Conservation (phyloP, 805 yeast species). For the Blastobotrys peoriensis region DNA sequence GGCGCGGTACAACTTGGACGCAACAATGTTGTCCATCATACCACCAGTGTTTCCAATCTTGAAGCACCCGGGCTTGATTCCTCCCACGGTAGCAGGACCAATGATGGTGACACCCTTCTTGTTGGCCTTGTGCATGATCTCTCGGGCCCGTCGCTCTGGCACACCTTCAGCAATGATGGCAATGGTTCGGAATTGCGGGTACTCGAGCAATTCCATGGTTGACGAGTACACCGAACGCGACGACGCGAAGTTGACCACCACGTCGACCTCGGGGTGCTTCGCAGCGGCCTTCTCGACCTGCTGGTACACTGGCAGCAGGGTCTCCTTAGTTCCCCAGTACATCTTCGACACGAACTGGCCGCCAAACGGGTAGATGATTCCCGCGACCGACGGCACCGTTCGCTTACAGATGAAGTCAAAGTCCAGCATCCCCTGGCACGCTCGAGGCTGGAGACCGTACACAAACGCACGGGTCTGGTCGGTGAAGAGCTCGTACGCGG, state of each 20-base stretch:
- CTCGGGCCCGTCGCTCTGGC: slow-evolving; percentile 45
- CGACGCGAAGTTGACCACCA: slow-evolving; percentile 43
- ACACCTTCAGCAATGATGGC: slow-evolving; percentile 46
- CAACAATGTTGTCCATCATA: slow-evolving; percentile 45
- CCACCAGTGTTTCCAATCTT: slow-evolving; percentile 46
- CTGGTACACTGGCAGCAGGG: slow-evolving; percentile 41
- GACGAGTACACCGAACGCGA: slow-evolving; percentile 43
- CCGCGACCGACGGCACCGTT: slow-evolving; percentile 41
- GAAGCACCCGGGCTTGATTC: slow-evolving; percentile 45
- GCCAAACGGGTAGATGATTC: slow-evolving; percentile 42
- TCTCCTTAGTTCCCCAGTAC: slow-evolving; percentile 47
- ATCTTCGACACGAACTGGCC: slow-evolving; percentile 40
- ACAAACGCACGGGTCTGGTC: slow-evolving; percentile 40
- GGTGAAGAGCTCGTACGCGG: slow-evolving; percentile 36
- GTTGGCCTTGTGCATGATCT: slow-evolving; percentile 37
- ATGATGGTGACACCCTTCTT: slow-evolving; percentile 41
- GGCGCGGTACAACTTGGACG: slow-evolving; percentile 43
- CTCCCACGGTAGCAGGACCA: slow-evolving; percentile 45
- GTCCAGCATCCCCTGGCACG: slow-evolving; percentile 45
- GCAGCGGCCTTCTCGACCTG: slow-evolving; percentile 36
- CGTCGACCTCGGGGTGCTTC: slow-evolving; percentile 43
- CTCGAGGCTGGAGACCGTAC: slow-evolving; percentile 41
- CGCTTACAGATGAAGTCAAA: slow-evolving; percentile 43
- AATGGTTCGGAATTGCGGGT: slow-evolving; percentile 40
- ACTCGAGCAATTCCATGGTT: slow-evolving; percentile 41